Conservation (phyloP, 768 basidiomycete species). For the Cystofilobasidium macerans region DNA sequence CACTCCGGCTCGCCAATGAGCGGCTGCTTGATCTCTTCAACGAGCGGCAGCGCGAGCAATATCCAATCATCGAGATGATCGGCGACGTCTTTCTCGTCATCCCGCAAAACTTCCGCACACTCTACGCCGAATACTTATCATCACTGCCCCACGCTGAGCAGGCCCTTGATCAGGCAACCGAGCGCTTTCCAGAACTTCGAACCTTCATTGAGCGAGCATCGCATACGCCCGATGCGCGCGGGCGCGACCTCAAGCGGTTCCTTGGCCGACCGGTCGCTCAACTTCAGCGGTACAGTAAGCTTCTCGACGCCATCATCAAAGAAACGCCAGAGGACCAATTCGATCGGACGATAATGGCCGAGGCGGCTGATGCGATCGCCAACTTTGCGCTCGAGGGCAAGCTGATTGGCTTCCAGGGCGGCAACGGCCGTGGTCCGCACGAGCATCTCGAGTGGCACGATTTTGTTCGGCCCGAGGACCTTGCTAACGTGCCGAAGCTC, state of each 20-base stretch:
- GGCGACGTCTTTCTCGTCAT: constrained; percentile 82
- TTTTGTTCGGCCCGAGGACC: constrained; percentile 58
- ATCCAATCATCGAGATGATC: constrained; percentile 60
- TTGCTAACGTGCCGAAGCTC: constrained; percentile 53
- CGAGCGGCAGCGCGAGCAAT: constrained; percentile 76
- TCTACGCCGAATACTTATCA: constrained; percentile 62
- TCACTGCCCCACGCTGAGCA: constrained; percentile 68
- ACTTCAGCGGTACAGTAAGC: constrained; percentile 69
- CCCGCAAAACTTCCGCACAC: constrained; percentile 73
- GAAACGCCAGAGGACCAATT: constrained; percentile 71
- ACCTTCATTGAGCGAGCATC: constrained; percentile 64
- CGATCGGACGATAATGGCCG: constrained; percentile 67
- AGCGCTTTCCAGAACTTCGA: constrained; percentile 66
- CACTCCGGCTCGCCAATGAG: constrained; percentile 71
- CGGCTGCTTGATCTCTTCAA: constrained; percentile 74
- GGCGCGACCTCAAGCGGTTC: constrained; percentile 66
- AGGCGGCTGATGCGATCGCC: constrained; percentile 74
- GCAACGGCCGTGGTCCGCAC: constrained; percentile 60
- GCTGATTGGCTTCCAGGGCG: constrained; percentile 76
- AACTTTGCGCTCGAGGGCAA: constrained; percentile 70
- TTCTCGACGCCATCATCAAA: constrained; percentile 72
- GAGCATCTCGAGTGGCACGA: constrained; percentile 65
- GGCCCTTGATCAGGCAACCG: constrained; percentile 72
- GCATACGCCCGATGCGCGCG: constrained; percentile 48
- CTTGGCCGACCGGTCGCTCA: constrained; percentile 70